These are phyloP conservation scores for Trichoderma semiorbis DNA, from an alignment of 2,329 filamentous ascomycete species.

Conservation along the genomic window DNA sequence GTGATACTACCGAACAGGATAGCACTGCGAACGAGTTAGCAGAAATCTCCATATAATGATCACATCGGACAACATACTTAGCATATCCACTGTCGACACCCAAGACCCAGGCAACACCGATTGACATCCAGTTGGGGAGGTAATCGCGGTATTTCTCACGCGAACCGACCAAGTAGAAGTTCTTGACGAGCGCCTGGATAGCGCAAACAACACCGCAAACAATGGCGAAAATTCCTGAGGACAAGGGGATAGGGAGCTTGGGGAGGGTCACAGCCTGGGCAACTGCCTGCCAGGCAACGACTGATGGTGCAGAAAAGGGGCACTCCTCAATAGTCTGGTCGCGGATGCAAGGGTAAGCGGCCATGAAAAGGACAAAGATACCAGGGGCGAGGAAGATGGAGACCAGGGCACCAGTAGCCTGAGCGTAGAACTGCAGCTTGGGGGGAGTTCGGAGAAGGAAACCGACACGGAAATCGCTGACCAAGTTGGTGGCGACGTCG, in stretches of 20 bases:
- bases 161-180: constrained; percentile 50
- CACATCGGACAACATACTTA: constrained; percentile 28
- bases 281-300: constrained; percentile 63
- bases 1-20: constrained; percentile 54
- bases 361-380: constrained; percentile 64
- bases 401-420: constrained; percentile 59
- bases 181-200: constrained; percentile 50
- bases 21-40: constrained; percentile 30
- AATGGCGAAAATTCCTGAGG: constrained; percentile 55
- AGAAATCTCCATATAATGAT: neutral
- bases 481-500: constrained; percentile 51
- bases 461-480: constrained; percentile 64
- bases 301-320: constrained; percentile 60
- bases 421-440: constrained; percentile 63
- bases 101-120: constrained; percentile 58
- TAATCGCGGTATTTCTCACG: constrained; percentile 54
- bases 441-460: constrained; percentile 65
- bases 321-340: constrained; percentile 43
- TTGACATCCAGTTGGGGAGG: constrained; percentile 61
- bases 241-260: constrained; percentile 51
- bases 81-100: constrained; percentile 51
- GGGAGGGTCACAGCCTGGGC: constrained; percentile 58
- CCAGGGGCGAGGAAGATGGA: constrained; percentile 65
- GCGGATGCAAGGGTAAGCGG: constrained; percentile 66
- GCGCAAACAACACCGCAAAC: constrained; percentile 50